Evolutionary conservation across 2,329 filamentous ascomycete species (phyloP).

Genomic region (Pseudogymnoascus sp.): DNA sequence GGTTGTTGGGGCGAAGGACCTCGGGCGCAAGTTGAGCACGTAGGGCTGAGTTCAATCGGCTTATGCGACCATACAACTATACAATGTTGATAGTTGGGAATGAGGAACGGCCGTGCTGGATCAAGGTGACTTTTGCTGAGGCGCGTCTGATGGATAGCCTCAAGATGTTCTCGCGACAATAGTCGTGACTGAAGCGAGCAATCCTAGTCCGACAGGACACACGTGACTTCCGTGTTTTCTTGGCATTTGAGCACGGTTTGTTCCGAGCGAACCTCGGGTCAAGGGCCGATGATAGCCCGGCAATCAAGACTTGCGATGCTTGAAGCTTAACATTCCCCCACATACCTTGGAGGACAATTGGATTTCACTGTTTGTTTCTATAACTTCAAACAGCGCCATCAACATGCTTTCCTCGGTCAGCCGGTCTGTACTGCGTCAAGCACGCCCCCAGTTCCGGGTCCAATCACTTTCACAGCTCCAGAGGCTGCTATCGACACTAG

Average conservation of each 20-base stretch:
- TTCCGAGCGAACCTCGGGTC: constrained; percentile 7
- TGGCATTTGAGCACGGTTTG: constrained; percentile 1
- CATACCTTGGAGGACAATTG: constrained; percentile 8
- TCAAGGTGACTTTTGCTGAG: neutral
- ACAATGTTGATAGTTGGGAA: neutral
- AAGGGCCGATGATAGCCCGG: constrained; percentile 9
- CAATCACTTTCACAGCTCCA: constrained; percentile 44
- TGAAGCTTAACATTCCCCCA: constrained; percentile 3
- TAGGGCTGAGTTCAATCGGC: constrained; percentile 1
- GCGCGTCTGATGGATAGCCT: constrained; percentile 7
- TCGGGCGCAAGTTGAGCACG: constrained; percentile 8
- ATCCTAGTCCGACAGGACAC: neutral
- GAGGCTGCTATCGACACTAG: constrained; percentile 77
- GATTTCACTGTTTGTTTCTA: constrained; percentile 4
- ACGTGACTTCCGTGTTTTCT: neutral
- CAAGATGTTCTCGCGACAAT: constrained; percentile 4
- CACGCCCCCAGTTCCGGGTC: constrained; percentile 34
- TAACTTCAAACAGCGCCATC: constrained; percentile 3
- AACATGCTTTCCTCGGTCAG: constrained; percentile 27
- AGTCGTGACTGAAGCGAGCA: constrained; percentile 6
- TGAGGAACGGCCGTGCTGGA: constrained; percentile 1
- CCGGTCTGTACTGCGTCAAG: constrained; percentile 23
- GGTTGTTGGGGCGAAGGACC: neutral
- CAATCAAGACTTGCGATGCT: constrained; percentile 5
- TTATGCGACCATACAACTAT: constrained; percentile 7